A percentile compares a stretch with the other conserved stretches of the same genome.
Evolutionary conservation across 2,329 filamentous ascomycete species (phyloP).

Genomic region (Aspergillus amoenus): DNA sequence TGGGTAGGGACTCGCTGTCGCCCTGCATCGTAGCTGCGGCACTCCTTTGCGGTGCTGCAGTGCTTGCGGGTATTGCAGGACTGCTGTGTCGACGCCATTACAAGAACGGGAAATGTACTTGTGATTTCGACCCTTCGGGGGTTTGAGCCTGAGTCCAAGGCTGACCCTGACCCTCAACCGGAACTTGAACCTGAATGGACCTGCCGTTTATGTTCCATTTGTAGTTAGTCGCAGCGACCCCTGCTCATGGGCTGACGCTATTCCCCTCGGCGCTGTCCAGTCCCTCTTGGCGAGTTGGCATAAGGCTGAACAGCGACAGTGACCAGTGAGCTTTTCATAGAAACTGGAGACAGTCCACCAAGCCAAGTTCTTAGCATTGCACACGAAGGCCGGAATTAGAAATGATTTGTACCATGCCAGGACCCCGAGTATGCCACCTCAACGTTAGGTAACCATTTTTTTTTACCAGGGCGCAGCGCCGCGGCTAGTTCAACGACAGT

Average conservation of each 20-base stretch:
- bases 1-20: too few species aligned
- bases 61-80: too few species aligned
- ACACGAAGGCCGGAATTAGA: too few species aligned
- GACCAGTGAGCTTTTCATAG: background rate
- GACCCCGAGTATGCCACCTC: background rate
- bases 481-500: background rate
- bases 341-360: background rate
- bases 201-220: background rate
- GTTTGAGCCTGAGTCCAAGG: background rate
- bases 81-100: too few species aligned
- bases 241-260: conserved; percentile 1
- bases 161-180: background rate
- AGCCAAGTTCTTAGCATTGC: background rate
- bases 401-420: background rate
- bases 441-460: conserved; percentile 4
- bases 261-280: background rate
- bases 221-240: background rate
- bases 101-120: background rate
- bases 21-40: too few species aligned
- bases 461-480: background rate
- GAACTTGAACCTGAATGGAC: background rate
- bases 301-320: conserved; percentile 1
- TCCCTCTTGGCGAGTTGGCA: conserved; percentile 6
- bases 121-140: background rate
- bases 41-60: too few species aligned